Conservation (phyloP, 202 grass and related monocot species). For the Panicum hallii region DNA sequence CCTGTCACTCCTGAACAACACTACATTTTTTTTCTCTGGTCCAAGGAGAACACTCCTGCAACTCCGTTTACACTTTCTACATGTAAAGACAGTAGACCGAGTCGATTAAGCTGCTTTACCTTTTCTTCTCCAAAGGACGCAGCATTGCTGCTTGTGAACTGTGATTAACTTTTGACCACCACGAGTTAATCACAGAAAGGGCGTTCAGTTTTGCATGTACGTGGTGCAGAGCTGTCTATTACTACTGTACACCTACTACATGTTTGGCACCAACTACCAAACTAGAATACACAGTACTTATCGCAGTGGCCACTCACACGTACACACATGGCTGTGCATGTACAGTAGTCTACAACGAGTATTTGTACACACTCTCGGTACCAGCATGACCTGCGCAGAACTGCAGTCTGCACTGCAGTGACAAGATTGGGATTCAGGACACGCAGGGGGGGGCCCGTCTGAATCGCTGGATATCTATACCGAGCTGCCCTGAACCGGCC, state of each 20-base stretch:
- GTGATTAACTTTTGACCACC: not conserved
- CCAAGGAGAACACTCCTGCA: no score
- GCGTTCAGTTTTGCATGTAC: not conserved
- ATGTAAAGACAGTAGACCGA: no score
- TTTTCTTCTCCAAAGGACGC: no score
- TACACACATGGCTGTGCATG: not conserved
- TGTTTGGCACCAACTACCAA: not conserved
- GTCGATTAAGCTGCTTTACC: no score
- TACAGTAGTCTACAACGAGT: not conserved
- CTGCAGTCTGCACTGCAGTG: not conserved
- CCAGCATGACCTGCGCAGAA: not conserved
- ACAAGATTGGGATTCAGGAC: not conserved
- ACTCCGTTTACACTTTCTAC: no score
- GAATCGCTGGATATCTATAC: not conserved
- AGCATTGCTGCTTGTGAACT: not conserved
- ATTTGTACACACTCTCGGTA: constrained; percentile 13
- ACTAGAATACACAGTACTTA: not conserved
- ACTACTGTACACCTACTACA: not conserved
- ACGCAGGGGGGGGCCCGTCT: not conserved
- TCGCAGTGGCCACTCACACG: not conserved
- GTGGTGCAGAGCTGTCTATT: not conserved
- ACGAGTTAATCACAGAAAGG: not conserved
- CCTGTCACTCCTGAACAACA: no score
- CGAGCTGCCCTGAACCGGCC: not conserved
- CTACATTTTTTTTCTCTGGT: no score